Evolutionary conservation across 2,329 filamentous ascomycete species (phyloP), one percentile per base, ranked within the genome.

Genomic region (Colletotrichum agaves): DNA sequence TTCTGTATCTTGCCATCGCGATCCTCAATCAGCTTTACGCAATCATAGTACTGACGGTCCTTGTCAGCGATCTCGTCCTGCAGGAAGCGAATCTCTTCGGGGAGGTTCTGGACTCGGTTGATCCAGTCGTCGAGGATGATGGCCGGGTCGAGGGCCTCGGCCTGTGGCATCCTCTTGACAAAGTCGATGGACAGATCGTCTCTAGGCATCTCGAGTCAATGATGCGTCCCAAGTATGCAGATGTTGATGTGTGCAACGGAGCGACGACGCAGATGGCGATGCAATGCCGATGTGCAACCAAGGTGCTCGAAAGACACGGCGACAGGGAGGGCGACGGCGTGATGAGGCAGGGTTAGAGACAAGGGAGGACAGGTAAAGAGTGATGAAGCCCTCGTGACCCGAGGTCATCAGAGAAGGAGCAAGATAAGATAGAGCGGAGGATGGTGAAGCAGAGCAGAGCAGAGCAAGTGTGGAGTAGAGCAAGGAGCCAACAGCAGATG

Each of bases 51-150:
- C 71, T 89, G 85, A 56, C 87, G 85, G 76, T 97, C 93, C 78
- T 94, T 95, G 76, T 92, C 90, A 75, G 89, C 85, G 70, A 95
- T 92, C 79, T 96, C 93, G 75, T 94, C 92, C 74, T 94, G 91
- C 70, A 95, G 85, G 80, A 94, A 94, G 19, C 90, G 90, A 67
- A 96, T 90, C 79, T 96, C 93, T 70, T 93, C 91, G 69, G 92
- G 92, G 31, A 95, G 84, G 74, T 96, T 96, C 73, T 91, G 89
- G 19, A 91, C 91, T 79, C 82, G 85, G 76, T 90, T 88, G 76
- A 91, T 88, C 84, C 91, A 94, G 78, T 94, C 91, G 77, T 95
- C 92, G 73, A 94, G 87, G 74, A 94, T 89, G 71, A 91, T 83
- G 63, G 90, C 85, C 66, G 88, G 87, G 73, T 91, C 88, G 77